phyloP scores from a whole-genome alignment of 2,329 filamentous ascomycete species.

The Lojkania enalia region DNA sequence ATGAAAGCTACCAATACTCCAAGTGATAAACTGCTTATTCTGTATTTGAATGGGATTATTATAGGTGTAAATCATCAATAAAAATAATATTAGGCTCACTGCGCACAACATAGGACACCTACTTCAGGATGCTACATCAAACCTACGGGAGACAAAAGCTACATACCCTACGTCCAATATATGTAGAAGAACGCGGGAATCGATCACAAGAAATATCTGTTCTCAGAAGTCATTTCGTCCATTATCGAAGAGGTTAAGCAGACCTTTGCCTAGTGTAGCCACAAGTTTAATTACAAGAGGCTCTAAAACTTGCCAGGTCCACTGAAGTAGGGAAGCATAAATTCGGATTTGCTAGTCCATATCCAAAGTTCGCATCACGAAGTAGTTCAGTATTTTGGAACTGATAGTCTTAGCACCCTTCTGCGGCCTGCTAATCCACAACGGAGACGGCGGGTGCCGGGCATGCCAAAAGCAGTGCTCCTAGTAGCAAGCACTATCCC shows the following conservation, averaged over 20 bases:
- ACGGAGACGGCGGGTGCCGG: background rate
- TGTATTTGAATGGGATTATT: too few relatives aligned
- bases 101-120: background rate
- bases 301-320: background rate
- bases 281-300: background rate
- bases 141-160: too few relatives aligned
- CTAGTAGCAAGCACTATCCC: background rate
- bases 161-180: background rate
- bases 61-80: background rate
- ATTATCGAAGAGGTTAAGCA: background rate
- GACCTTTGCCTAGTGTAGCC: background rate
- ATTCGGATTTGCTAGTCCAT: background rate
- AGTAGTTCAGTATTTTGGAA: slow-evolving; percentile 3
- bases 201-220: background rate
- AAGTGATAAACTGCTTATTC: too few relatives aligned
- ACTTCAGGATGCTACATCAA: too few relatives aligned
- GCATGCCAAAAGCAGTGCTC: background rate
- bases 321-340: background rate
- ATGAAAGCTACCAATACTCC: too few relatives aligned
- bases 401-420: background rate
- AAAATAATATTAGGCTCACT: background rate
- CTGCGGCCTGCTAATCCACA: background rate
- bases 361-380: slow-evolving; percentile 5
- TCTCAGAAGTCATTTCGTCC: background rate
- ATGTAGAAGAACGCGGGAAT: background rate